phyloP scores from a whole-genome alignment of 208 protist species.

The Trypanosoma theileri region DNA sequence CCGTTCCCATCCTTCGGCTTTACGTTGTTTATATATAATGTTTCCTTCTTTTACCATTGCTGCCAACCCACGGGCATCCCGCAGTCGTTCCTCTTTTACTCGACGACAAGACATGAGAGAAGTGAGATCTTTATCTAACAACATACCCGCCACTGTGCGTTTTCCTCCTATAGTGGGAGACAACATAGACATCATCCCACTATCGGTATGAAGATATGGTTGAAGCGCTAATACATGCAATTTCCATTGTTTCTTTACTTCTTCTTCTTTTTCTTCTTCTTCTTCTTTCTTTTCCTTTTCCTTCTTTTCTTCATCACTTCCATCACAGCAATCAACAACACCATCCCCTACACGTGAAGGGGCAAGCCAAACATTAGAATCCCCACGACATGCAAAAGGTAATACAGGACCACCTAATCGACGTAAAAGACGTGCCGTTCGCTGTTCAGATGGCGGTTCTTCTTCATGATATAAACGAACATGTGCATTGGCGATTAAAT shows the following conservation, averaged over 20 bases:
- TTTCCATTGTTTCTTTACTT: not conserved
- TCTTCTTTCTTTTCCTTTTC: not conserved
- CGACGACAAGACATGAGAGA: conserved; percentile 43
- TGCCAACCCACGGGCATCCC: conserved; percentile 25
- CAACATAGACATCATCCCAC: not conserved
- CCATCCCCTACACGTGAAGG: conserved; percentile 69
- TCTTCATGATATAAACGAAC: conserved; percentile 56
- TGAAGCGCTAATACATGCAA: conserved; percentile 3
- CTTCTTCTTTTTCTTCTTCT: not conserved
- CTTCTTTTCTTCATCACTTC: conserved; percentile 47
- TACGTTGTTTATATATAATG: conserved; percentile 34
- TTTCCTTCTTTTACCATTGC: conserved; percentile 41
- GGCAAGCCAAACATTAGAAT: conserved; percentile 44
- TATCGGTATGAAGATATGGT: conserved; percentile 9
- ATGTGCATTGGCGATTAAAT: conserved; percentile 41
- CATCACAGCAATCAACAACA: conserved; percentile 75
- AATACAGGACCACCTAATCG: conserved; percentile 48
- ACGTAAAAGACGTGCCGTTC: conserved; percentile 13
- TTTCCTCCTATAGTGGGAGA: not conserved
- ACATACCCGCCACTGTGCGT: conserved; percentile 43
- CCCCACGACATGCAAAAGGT: conserved; percentile 42
- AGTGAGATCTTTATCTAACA: conserved; percentile 57
- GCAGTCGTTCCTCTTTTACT: conserved; percentile 36
- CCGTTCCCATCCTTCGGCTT: conserved; percentile 52
- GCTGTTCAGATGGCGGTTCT: conserved; percentile 16